These are phyloP conservation scores for Pythium monospermum DNA, from an alignment of 352 stramenopile species.

Conservation along the genomic window DNA sequence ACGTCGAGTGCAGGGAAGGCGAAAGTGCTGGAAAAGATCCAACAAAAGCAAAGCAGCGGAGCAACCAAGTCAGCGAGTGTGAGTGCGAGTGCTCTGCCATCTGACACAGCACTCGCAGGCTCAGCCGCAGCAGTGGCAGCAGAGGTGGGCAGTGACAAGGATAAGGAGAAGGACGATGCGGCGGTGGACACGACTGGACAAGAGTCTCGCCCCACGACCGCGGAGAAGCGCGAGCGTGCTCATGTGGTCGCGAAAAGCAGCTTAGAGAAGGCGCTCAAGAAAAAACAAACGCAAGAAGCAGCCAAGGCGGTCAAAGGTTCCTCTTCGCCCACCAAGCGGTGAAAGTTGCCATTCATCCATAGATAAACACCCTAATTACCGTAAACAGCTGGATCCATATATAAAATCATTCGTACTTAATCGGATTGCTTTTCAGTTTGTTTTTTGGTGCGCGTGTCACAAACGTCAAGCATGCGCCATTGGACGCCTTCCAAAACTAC, in stretches of 20 bases:
- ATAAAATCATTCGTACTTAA: not conserved
- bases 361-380: constrained; percentile 1
- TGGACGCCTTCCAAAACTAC: not conserved
- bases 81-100: no score
- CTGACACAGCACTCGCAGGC: no score
- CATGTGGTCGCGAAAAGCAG: constrained; percentile 24
- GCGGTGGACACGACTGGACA: not conserved
- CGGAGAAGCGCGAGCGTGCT: constrained; percentile 15
- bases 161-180: constrained; percentile 4
- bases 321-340: constrained; percentile 9
- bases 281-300: constrained; percentile 21
- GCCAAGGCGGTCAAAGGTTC: not conserved
- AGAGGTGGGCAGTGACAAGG: constrained; percentile 1
- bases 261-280: constrained; percentile 45
- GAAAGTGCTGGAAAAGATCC: constrained; percentile 33
- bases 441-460: no score
- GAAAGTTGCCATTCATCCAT: constrained; percentile 19
- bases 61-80: not conserved
- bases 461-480: not conserved
- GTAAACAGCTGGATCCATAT: not conserved
- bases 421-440: not conserved
- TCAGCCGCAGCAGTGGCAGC: constrained; percentile 1
- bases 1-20: constrained; percentile 26
- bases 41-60: constrained; percentile 23
- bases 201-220: constrained; percentile 7